Evolutionary conservation across 371 early-diverging fungal species (phyloP).

Genomic region (Rhizomucor pusillus): DNA sequence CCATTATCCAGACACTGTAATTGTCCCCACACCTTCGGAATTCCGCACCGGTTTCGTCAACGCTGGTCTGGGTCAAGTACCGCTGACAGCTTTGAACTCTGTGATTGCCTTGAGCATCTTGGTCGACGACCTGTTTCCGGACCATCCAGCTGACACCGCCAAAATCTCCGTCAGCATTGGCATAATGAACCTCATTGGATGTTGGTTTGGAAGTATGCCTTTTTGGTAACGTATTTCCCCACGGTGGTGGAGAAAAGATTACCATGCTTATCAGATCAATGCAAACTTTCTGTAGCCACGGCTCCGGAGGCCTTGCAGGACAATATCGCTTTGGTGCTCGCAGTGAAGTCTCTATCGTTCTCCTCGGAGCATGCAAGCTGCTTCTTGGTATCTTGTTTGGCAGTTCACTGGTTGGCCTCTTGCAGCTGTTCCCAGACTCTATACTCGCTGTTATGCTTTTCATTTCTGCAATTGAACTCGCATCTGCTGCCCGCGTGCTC

Average conservation of each 20-base stretch:
- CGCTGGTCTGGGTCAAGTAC: constrained; percentile 88
- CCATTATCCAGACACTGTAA: constrained; percentile 55
- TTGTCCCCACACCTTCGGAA: constrained; percentile 63
- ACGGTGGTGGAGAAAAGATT: not conserved
- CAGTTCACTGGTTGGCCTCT: constrained; percentile 67
- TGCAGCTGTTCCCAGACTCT: constrained; percentile 70
- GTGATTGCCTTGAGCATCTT: constrained; percentile 79
- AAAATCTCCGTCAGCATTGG: constrained; percentile 74
- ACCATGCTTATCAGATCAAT: not conserved
- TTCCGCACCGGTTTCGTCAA: constrained; percentile 71
- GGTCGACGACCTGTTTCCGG: constrained; percentile 82
- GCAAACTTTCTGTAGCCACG: constrained; percentile 41
- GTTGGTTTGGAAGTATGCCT: constrained; percentile 87
- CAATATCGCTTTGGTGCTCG: constrained; percentile 94
- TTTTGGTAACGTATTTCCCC: constrained; percentile 53
- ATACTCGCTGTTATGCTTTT: constrained; percentile 87
- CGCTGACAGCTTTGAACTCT: constrained; percentile 84
- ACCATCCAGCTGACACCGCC: constrained; percentile 54
- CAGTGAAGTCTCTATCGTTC: constrained; percentile 72
- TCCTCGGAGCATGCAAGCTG: constrained; percentile 77
- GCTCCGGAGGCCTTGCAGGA: constrained; percentile 89
- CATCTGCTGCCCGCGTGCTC: constrained; percentile 62
- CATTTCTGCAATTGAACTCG: constrained; percentile 77
- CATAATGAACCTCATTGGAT: constrained; percentile 81
- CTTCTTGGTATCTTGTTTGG: constrained; percentile 80